Base-by-base conservation (phyloP, 192 early-diverging fungal genomes). In the Podochytrium sp. region DNA sequence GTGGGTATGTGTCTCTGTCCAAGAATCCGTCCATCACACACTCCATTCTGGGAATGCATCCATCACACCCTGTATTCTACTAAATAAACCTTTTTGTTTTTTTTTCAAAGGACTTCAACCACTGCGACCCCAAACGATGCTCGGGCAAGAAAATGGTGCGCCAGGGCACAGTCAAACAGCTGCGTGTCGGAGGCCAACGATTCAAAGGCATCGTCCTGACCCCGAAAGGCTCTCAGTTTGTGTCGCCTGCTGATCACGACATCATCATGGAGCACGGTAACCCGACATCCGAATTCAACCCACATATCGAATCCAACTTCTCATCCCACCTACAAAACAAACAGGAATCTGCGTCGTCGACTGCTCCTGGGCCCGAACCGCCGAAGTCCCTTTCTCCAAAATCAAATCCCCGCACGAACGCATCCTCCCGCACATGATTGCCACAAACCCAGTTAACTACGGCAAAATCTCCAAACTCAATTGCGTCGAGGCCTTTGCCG, bases 51-150 rank as follows among this genome's bases (percentile, higher is more conserved):
- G 14, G 35, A 50, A 33, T 16, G 2, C 30, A 33, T 42, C 32
- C 1, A 35, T 30, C n/a, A n/a, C n/a, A n/a, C n/a, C n/a, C n/a
- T n/a, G n/a, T 7, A 29, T 10, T 56, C 53, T 37, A 37, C 35
- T 34, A 27, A n/a, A n/a, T 2, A 18, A 27, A 47, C 16, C n/a
- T n/a, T n/a, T n/a, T n/a, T n/a, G n/a, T n/a, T n/a, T n/a, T 2
- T 29, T 23, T 32, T 12, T 12, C 37, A n/a, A 61, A 78, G 94
- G 98, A 99, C 80, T 99, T 99, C 86, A 93, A 93, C 65, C 98
- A 99, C 78, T 98, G 96, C 83, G 98, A 99, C 78, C 98, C 98
- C 0, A 96, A 97, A 80, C 90, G 96, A 20, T 98, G 96, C 81
- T 97, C 94, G 2, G 96, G 98, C 58, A 91, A 92, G 52, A 94